Evolutionary conservation across 106 monocot genomes (phyloP), one percentile per base, ranked within the genome.

Genomic region (Posidonia australis): DNA sequence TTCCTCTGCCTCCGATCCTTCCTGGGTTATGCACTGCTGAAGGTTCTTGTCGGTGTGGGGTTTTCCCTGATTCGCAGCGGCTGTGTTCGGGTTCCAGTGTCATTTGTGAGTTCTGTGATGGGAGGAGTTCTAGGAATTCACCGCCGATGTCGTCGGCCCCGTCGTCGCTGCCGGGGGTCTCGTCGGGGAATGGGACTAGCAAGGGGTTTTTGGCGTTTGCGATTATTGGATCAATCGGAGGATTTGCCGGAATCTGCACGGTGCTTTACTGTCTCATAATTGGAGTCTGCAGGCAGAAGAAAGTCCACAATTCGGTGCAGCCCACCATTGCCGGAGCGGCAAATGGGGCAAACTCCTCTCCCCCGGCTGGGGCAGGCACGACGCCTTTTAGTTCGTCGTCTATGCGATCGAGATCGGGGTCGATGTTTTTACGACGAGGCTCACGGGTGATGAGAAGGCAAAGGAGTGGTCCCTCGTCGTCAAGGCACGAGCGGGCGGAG

Each of bases 261-360:
- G 54, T 86, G 3, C 9, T 71, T 10, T 86, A 81, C 64, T 84
- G 63, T 61, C 0, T 91, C 1, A 76, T 69, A 62, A 44, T 20
- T 1, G 61, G 77, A 4, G 57, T 84, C 17, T 81, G 70, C 78
- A 47, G 70, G 59, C 70, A 47, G 41, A 85, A 85, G 63, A 82
- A 73, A 45, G 75, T 86, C 3, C 81, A 82, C 72, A 86, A 84
- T 55, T 84, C 91, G 3, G 84, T 86, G 19, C 82, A 86, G 44
- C 91, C 79, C 20, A 74, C 72, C 10, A 78, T 79, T 24, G 45
- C 78, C 54, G 19, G 45, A 53, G 44, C 6, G 46, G 46, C 27
- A 42, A 60, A 24, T 17, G 62, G 54, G 22, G 44, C 47, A 28
- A 23, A 63, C 25, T 29, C 54, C 19, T 71, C 42, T 3, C 46